Percentiles rank a stretch among this genome's conserved stretches.
These are phyloP conservation scores for Aspergillus kassunensis DNA, from an alignment of 495 filamentous ascomycete species.

Conservation along the genomic window DNA sequence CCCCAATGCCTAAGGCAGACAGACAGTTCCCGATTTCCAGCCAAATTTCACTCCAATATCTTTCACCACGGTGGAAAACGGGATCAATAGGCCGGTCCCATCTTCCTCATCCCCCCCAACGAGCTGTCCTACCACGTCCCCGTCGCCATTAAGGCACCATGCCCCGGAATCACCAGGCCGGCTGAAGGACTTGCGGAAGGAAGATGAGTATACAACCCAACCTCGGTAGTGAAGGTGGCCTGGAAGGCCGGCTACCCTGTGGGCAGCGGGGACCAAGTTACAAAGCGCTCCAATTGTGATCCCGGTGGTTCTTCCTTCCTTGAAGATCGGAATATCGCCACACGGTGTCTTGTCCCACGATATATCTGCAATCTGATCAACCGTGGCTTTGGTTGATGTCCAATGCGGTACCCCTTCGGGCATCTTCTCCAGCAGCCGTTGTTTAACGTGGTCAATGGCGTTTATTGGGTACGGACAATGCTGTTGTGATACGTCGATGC, in stretches of 20 bases:
- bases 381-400: background rate
- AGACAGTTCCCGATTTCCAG: background rate
- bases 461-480: background rate
- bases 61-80: background rate
- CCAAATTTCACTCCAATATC: background rate
- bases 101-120: background rate
- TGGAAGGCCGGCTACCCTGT: background rate
- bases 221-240: background rate
- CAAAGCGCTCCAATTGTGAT: background rate
- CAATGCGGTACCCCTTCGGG: constrained; percentile 2
- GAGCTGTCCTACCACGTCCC: background rate
- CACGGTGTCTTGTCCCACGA: background rate
- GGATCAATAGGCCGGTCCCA: background rate
- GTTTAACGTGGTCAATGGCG: background rate
- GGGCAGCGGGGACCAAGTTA: background rate
- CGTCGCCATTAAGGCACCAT: background rate
- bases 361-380: background rate
- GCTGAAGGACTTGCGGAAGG: background rate
- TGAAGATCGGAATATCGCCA: background rate
- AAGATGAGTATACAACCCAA: background rate
- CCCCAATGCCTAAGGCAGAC: background rate
- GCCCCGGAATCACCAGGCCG: background rate
- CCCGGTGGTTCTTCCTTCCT: background rate
- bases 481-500: background rate
- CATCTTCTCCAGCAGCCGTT: background rate